A percentile compares a stretch with the other conserved stretches of the same genome.
phyloP scores from a whole-genome alignment of 2,329 filamentous ascomycete genomes.

The Trichoderma gracile region DNA sequence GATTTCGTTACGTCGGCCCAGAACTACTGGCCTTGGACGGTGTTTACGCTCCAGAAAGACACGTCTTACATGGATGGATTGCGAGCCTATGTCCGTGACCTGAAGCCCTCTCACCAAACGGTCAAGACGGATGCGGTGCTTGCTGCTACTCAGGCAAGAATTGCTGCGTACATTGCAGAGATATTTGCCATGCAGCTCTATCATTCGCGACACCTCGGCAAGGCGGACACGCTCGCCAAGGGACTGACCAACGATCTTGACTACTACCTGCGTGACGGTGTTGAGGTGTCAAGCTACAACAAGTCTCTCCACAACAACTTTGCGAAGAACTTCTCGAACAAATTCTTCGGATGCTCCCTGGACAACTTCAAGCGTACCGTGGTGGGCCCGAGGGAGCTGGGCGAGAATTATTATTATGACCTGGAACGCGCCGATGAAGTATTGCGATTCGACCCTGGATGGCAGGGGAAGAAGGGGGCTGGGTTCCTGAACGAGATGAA shows the following conservation, averaged over 20 bases:
- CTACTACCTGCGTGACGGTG: slow-evolving; percentile 78
- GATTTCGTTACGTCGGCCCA: slow-evolving; percentile 87
- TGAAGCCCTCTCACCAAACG: slow-evolving; percentile 54
- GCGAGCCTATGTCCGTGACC: slow-evolving; percentile 64
- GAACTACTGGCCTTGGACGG: slow-evolving; percentile 95
- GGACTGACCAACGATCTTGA: slow-evolving; percentile 72
- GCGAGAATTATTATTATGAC: slow-evolving; percentile 82
- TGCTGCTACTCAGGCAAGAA: slow-evolving; percentile 63
- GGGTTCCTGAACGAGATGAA: slow-evolving; percentile 83
- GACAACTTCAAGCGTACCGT: slow-evolving; percentile 77
- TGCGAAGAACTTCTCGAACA: slow-evolving; percentile 76
- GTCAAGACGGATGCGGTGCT: slow-evolving; percentile 57
- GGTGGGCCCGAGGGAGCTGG: slow-evolving; percentile 65
- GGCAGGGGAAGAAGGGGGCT: slow-evolving; percentile 66
- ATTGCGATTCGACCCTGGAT: slow-evolving; percentile 74
- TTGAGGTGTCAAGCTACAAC: slow-evolving; percentile 81
- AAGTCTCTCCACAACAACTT: slow-evolving; percentile 83
- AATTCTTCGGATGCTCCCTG: slow-evolving; percentile 73
- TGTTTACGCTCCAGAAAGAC: slow-evolving; percentile 75
- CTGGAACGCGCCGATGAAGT: slow-evolving; percentile 72
- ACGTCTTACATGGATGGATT: slow-evolving; percentile 71
- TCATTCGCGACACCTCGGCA: slow-evolving; percentile 74
- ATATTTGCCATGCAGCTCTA: slow-evolving; percentile 91
- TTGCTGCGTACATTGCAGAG: slow-evolving; percentile 82
- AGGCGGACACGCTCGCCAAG: slow-evolving; percentile 64